Percentiles rank a stretch among this genome's conserved stretches.
Conservation (phyloP, 805 yeast genomes). For the Yarrowia sp. region DNA sequence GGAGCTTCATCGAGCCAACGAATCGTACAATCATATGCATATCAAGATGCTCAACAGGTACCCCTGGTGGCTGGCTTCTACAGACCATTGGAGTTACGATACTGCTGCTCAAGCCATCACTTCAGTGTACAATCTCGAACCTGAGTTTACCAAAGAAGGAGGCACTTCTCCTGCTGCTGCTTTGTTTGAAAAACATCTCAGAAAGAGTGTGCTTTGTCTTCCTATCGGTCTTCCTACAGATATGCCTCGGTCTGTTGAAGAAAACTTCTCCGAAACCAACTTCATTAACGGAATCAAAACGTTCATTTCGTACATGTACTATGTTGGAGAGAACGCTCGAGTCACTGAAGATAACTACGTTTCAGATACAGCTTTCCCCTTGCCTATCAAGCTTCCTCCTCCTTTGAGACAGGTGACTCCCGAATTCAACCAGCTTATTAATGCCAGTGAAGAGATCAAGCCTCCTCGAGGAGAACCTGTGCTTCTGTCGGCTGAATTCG, state of each 20-base stretch:
- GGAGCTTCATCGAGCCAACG: not conserved
- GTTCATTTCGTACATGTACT: not conserved
- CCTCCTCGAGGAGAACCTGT: no score
- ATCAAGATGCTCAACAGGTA: not conserved
- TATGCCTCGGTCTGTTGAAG: not conserved
- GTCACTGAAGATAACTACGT: not conserved
- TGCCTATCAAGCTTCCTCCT: no score
- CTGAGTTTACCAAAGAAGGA: not conserved
- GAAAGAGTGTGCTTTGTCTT: not conserved
- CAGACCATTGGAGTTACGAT: not conserved
- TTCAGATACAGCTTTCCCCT: no score
- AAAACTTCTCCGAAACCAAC: not conserved
- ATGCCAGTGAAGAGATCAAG: no score
- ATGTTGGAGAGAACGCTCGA: not conserved
- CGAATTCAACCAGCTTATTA: no score
- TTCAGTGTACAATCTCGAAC: not conserved
- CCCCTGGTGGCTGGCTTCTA: constrained; percentile 10
- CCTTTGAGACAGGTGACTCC: no score
- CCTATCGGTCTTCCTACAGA: not conserved
- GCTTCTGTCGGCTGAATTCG: no score
- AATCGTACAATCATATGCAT: not conserved
- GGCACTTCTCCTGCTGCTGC: not conserved
- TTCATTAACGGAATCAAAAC: constrained; percentile 32
- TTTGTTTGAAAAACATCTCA: not conserved
- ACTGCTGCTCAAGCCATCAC: not conserved